Base-by-base conservation (phyloP, 2,329 filamentous ascomycete genomes). In the Diaporthe sp. region DNA sequence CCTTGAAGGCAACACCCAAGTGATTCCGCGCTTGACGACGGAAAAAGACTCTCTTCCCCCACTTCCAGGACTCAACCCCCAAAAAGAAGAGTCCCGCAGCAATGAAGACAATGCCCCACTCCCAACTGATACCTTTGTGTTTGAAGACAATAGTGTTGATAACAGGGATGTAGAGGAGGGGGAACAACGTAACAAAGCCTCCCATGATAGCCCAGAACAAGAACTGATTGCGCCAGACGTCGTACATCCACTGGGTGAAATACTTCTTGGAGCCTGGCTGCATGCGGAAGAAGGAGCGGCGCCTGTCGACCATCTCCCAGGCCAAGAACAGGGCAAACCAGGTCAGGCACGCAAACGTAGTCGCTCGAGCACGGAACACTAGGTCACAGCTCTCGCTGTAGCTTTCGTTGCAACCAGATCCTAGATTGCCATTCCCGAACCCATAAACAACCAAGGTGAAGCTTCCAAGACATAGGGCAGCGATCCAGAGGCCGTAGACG, bases 291-390 rank as follows among this genome's bases (percentile, higher is more conserved):
- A 94, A 91, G 8, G 89, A 92, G 31, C 91, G 89, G 17, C 92
- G 90, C 80, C 91, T 87, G 78, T 93, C 87, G 72, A 93, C 88
- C 82, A 93, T 90, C 79, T 94, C 91, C 92, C 92, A 94, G 0
- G 92, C 92, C 53, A 93, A 87, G 84, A 94, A 90, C 13, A 94
- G 86, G 7, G 92, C 91, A 76, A 90, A 91, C 92, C 92, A 94
- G 3, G 91, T 93, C 79, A 94, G 87, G 77, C 88, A 91, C 12
- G 90, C 91, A 79, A 93, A 94, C 55, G 89, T 90, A 2, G 92
- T 93, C 1, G 92, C 90, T 6, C 92, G 89, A 1, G 92, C 92
- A 6, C 88, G 88, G 84, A 92, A 93, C 15, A 92, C 90, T 0
- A 86, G 85, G 53, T 90, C 87, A 80, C 91, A 93, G 3, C 83